Conservation (phyloP, 1,284 basidiomycete species). For the Fomitopsis schrenkii region DNA sequence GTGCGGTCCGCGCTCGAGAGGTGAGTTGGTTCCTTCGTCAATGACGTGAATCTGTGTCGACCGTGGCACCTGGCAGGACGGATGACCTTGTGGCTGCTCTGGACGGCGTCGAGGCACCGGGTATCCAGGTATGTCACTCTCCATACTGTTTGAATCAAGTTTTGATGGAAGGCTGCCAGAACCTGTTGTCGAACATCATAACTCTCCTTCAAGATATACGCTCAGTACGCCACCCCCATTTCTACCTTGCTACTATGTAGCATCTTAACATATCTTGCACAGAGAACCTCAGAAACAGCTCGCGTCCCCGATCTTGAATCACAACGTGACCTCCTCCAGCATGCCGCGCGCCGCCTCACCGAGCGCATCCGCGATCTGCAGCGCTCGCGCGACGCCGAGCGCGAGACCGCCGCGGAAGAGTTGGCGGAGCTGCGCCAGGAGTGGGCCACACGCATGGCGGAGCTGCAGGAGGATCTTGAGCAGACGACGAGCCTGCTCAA, state of each 20-base stretch:
- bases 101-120: not conserved
- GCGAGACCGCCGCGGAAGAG: not conserved
- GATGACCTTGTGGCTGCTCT: not conserved
- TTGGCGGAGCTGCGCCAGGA: not conserved
- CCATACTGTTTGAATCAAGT: no score
- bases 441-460: conserved; percentile 1
- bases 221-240: conserved; percentile 3
- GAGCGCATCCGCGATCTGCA: conserved; percentile 5
- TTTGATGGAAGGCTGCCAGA: not conserved
- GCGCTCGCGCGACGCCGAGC: conserved; percentile 9
- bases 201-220: conserved; percentile 4
- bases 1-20: not conserved
- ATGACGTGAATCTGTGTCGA: not conserved
- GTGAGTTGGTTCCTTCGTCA: not conserved
- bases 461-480: conserved; percentile 8
- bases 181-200: not conserved
- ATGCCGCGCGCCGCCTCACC: conserved; percentile 3
- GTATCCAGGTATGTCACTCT: not conserved
- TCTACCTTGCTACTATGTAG: not conserved
- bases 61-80: not conserved
- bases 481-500: not conserved
- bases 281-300: not conserved
- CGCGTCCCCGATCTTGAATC: not conserved
- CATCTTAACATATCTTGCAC: not conserved
- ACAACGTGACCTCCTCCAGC: not conserved